These are phyloP conservation scores for Bruguiera sexangula DNA, from an alignment of 345 rosid species.

Conservation along the genomic window DNA sequence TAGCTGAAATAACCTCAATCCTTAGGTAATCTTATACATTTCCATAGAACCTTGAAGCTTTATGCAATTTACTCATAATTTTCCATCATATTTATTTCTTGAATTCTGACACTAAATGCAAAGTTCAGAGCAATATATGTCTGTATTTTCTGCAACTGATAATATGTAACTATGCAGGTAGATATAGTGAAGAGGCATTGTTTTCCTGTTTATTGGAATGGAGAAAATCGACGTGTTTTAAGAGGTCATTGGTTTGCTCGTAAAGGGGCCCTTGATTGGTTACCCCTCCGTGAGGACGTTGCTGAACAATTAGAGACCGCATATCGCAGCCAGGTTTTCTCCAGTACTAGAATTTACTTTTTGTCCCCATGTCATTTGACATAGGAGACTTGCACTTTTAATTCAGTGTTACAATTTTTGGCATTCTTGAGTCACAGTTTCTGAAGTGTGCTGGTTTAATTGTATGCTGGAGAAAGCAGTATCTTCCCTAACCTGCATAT, in stretches of 20 bases:
- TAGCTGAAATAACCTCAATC: no score
- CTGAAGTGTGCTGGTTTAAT: background rate
- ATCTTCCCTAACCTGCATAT: constrained; percentile 3
- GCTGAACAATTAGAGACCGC: constrained; percentile 90
- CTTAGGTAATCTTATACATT: no score
- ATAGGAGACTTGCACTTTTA: background rate
- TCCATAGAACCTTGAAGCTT: no score
- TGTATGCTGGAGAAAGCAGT: constrained; percentile 1
- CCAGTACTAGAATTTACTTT: background rate
- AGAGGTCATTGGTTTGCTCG: constrained; percentile 99
- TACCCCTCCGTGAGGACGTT: constrained; percentile 88
- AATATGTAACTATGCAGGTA: constrained; percentile 50
- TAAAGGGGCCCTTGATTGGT: constrained; percentile 93
- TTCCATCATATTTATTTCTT: no score
- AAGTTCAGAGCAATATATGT: background rate
- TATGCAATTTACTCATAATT: no score
- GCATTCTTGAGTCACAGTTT: background rate
- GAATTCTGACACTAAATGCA: background rate
- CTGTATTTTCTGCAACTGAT: constrained; percentile 1
- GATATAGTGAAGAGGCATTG: constrained; percentile 78
- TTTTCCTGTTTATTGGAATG: constrained; percentile 96
- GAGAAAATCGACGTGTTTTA: constrained; percentile 90
- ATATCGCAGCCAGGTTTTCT: constrained; percentile 65
- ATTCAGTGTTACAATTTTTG: constrained; percentile 1
- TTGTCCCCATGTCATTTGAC: background rate